phyloP scores from a whole-genome alignment of 2,329 filamentous ascomycete genomes.

The Ceratocystis cacaofunesta region DNA sequence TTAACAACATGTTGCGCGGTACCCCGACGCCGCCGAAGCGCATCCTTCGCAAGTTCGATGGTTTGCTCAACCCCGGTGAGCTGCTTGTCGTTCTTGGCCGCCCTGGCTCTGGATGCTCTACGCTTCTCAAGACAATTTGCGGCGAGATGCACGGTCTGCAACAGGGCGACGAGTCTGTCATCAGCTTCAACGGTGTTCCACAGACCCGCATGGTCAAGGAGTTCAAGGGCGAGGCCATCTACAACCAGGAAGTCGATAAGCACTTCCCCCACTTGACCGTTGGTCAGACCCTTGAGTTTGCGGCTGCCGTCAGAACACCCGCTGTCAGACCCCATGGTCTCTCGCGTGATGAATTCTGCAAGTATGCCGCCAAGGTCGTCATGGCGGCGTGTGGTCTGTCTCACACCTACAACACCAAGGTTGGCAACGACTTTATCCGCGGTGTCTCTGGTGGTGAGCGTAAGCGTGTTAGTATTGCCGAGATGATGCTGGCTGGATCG shows the following conservation, averaged over 20 bases:
- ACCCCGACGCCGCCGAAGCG: constrained; percentile 34
- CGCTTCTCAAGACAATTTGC: constrained; percentile 45
- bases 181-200: constrained; percentile 50
- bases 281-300: constrained; percentile 58
- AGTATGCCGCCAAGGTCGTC: constrained; percentile 49
- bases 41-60: constrained; percentile 50
- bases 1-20: neutral
- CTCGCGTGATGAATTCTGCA: constrained; percentile 42
- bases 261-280: constrained; percentile 70
- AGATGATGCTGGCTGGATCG: constrained; percentile 53
- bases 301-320: constrained; percentile 53
- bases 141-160: constrained; percentile 45
- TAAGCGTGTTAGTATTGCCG: constrained; percentile 70
- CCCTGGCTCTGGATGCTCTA: constrained; percentile 50
- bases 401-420: constrained; percentile 57
- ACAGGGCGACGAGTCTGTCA: constrained; percentile 33
- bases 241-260: constrained; percentile 61
- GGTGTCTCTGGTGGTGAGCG: constrained; percentile 58
- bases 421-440: constrained; percentile 59
- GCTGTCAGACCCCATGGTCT: constrained; percentile 49
- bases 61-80: constrained; percentile 48
- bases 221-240: constrained; percentile 52
- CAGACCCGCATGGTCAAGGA: constrained; percentile 39
- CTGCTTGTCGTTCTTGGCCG: constrained; percentile 54
- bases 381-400: constrained; percentile 59